A percentile compares a stretch with the other conserved stretches of the same genome.
These are phyloP conservation scores for Turnera subulata DNA, from an alignment of 345 rosid species.

Conservation along the genomic window DNA sequence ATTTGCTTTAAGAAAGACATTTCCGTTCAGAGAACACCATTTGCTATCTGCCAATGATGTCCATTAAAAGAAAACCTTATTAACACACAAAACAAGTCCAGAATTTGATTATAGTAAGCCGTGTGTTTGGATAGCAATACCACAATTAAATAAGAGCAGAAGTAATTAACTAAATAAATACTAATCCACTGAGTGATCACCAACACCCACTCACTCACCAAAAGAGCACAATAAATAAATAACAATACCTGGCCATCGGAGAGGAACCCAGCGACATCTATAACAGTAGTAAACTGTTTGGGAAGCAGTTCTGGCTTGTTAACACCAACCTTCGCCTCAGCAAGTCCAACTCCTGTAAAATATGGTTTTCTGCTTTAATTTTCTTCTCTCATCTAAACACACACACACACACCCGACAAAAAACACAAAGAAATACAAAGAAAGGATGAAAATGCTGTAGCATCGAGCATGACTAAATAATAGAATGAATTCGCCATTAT, in stretches of 20 bases:
- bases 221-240: background rate
- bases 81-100: too few species aligned
- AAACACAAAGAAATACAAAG: background rate
- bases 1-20: too few species aligned
- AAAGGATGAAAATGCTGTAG: too few species aligned
- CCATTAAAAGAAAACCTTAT: too few species aligned
- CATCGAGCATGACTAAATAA: background rate
- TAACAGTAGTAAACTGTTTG: conserved; percentile 68
- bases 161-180: too few species aligned
- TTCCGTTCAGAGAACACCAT: too few species aligned
- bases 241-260: conserved; percentile 78
- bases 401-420: background rate
- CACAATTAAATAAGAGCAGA: too few species aligned
- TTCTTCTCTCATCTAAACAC: background rate
- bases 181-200: too few species aligned
- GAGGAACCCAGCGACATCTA: conserved; percentile 89
- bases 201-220: background rate
- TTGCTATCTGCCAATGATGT: too few species aligned
- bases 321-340: conserved; percentile 77
- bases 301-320: conserved; percentile 95
- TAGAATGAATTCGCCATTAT: too few species aligned
- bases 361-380: background rate
- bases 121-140: too few species aligned
- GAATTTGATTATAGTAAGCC: too few species aligned
- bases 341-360: conserved; percentile 45